These are phyloP conservation scores for Seminavis robusta DNA, from an alignment of 108 stramenopile species.

Conservation along the genomic window DNA sequence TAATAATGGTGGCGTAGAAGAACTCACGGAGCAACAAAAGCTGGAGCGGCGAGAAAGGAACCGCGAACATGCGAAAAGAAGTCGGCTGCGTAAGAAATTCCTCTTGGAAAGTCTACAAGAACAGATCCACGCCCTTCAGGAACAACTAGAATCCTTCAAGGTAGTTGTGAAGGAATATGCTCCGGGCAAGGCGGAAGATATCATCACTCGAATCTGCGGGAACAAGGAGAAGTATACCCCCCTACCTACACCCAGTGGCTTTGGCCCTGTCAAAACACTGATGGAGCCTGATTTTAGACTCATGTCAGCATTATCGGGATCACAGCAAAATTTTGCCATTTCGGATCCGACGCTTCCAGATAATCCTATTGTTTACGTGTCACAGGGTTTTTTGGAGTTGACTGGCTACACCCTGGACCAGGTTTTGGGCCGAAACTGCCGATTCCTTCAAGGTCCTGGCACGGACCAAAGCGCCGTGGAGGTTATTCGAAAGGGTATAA, in stretches of 20 bases:
- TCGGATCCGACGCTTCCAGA: constrained; percentile 95
- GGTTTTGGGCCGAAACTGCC: constrained; percentile 95
- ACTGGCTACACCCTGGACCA: constrained; percentile 95
- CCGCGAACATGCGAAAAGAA: constrained; percentile 94
- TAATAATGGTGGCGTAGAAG: constrained; percentile 21
- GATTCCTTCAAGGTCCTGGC: constrained; percentile 96
- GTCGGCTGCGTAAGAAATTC: constrained; percentile 96
- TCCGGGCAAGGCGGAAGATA: constrained; percentile 52
- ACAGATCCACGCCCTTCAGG: constrained; percentile 88
- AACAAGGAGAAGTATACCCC: constrained; percentile 74
- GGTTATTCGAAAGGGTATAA: constrained; percentile 82
- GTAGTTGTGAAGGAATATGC: constrained; percentile 57
- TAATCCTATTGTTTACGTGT: constrained; percentile 94
- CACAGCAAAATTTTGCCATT: constrained; percentile 98
- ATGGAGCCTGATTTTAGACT: constrained; percentile 90
- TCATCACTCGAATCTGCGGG: constrained; percentile 43
- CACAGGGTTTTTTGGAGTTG: constrained; percentile 88
- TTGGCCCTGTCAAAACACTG: constrained; percentile 89
- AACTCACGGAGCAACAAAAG: constrained; percentile 81
- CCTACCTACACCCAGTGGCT: constrained; percentile 83
- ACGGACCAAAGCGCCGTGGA: constrained; percentile 85
- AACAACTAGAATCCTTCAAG: constrained; percentile 72
- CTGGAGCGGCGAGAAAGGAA: constrained; percentile 84
- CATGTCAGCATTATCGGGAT: constrained; percentile 80
- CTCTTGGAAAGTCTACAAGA: constrained; percentile 92